phyloP scores from a whole-genome alignment of 2,329 filamentous ascomycete species.

The Aspergillus quadricinctus region DNA sequence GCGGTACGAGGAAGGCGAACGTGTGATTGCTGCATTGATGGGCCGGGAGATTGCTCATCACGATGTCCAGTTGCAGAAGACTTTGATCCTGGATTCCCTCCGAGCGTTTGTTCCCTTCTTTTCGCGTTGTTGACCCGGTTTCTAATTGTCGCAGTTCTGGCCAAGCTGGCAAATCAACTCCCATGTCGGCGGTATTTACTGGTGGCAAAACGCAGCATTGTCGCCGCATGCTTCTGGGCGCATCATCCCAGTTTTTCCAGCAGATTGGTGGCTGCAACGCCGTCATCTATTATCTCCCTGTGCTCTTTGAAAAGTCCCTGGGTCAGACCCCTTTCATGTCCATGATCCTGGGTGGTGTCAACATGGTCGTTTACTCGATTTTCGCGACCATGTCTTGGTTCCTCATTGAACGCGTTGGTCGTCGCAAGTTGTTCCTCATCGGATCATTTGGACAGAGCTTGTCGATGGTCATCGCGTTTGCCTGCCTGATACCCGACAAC shows the following conservation, averaged over 20 bases:
- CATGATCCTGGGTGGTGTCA: conserved; percentile 50
- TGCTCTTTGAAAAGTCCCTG: conserved; percentile 46
- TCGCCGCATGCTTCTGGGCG: conserved; percentile 38
- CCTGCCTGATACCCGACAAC: conserved; percentile 31
- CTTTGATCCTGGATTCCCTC: conserved; percentile 65
- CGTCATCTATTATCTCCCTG: conserved; percentile 47
- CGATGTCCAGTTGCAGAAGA: conserved; percentile 57
- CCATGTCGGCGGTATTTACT: conserved; percentile 39
- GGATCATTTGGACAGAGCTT: conserved; percentile 36
- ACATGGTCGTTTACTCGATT: conserved; percentile 45
- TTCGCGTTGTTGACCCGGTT: neutral
- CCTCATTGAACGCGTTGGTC: conserved; percentile 47
- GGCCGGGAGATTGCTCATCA: conserved; percentile 48
- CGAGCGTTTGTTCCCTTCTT: conserved; percentile 46
- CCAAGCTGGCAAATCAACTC: conserved; percentile 43
- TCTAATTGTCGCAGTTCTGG: conserved; percentile 47
- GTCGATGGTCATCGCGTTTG: conserved; percentile 40
- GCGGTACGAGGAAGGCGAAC: conserved; percentile 44
- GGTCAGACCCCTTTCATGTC: conserved; percentile 40
- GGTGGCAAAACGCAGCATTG: conserved; percentile 38
- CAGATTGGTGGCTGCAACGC: conserved; percentile 50
- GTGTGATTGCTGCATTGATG: conserved; percentile 49
- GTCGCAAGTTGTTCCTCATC: conserved; percentile 40
- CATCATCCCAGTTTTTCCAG: conserved; percentile 42
- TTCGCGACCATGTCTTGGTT: conserved; percentile 45